Base-by-base conservation (phyloP, 176 grass and related monocot species). In the Calamus simplicifolius region DNA sequence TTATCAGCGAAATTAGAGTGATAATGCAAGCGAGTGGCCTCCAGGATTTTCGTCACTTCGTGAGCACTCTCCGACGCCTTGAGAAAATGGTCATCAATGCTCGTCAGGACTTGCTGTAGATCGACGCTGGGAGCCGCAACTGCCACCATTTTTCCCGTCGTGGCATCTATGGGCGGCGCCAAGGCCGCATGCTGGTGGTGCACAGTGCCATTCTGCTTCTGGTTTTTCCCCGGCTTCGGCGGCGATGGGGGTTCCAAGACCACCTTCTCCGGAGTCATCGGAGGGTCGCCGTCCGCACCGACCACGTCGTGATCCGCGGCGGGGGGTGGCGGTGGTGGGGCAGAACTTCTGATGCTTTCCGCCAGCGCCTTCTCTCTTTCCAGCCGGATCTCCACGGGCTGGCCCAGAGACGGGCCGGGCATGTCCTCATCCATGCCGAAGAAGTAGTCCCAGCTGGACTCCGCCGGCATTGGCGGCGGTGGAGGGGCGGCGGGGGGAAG, bases 21-120 rank as follows among this genome's bases (percentile, higher is more conserved):
- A 53, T 98, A 93, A 76, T 98, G 94, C 94, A 93, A 89, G 74
- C 94, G 61, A 63, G 87, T 98, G 17, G 94, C 94, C 71, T 98
- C 94, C 18, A 98, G 78, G 56, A 73, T 73, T 59, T 85, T 93
- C 19, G 81, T 92, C 12, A 98, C 94, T 69, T 89, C 88, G 16
- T 76, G 69, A 0, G 88, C 52, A 23, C 94, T 93, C 84, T 98
- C 79, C 0, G 88, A 98, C 0, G 94, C 88, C 61, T 77, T 89
- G n/a, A 98, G 59, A 56, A 93, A 98, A 53, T 81, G 75, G 1
- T 89, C 88, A 18, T 98, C 94, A 19, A 98, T 80, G 29, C 86
- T 79, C 5, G 78, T 69, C 8, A 98, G 79, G 27, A 98, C 77
- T 50, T 62, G 73, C 18, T 83, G 59, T 23, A 98, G 84, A 55